Conservation (phyloP, 2,329 filamentous ascomycete species). For the Lecanoromycetidae sp. region DNA sequence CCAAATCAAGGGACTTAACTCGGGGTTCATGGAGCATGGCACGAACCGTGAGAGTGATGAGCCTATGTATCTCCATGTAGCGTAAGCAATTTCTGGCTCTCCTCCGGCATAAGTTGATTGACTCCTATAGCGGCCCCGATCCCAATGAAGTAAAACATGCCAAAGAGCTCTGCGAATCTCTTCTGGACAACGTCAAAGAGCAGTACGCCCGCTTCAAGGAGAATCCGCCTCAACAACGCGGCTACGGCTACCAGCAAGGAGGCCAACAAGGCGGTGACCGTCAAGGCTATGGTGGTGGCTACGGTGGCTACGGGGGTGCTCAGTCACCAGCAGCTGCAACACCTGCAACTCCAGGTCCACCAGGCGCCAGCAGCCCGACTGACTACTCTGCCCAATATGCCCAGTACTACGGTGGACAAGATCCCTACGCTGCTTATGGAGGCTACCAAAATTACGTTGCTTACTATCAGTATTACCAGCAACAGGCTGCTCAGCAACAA, state of each 20-base stretch:
- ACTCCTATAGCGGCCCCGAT: constrained; percentile 60
- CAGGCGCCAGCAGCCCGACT: constrained; percentile 35
- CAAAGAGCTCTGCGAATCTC: constrained; percentile 77
- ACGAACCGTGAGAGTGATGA: constrained; percentile 90
- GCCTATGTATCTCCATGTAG: constrained; percentile 91
- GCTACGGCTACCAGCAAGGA: constrained; percentile 29
- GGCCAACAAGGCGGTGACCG: neutral
- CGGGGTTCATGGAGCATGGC: constrained; percentile 79
- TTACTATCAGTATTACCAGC: constrained; percentile 60
- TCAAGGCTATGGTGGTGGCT: constrained; percentile 29
- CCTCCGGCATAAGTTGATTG: no score
- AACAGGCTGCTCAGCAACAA: constrained; percentile 39
- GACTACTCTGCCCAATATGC: constrained; percentile 76
- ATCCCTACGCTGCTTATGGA: constrained; percentile 84
- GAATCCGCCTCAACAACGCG: constrained; percentile 53
- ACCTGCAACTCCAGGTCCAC: constrained; percentile 27
- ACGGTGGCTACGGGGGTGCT: constrained; percentile 20
- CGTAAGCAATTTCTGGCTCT: constrained; percentile 53
- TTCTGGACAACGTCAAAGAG: constrained; percentile 73
- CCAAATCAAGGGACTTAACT: constrained; percentile 94
- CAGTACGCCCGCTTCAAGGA: constrained; percentile 88
- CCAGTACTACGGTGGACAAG: constrained; percentile 58
- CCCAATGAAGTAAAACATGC: constrained; percentile 73
- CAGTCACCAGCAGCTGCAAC: constrained; percentile 30
- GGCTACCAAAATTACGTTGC: constrained; percentile 64